Evolutionary conservation across 148 eudicot species (phyloP).

Genomic region (Spergularia bocconei): DNA sequence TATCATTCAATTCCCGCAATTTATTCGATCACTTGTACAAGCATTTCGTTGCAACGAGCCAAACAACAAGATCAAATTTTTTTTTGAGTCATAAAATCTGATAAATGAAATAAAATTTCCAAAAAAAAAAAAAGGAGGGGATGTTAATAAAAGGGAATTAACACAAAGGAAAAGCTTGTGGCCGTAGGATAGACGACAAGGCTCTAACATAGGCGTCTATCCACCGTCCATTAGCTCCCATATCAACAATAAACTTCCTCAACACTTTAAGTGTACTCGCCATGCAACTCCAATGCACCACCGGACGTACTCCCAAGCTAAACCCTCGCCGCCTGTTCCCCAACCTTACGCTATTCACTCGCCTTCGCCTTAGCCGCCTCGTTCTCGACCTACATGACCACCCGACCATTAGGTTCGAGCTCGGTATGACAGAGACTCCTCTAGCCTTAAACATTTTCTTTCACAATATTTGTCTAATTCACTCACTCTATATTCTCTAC

Average conservation of each 20-base stretch:
- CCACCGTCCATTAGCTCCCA: constrained; percentile 39
- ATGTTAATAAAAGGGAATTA: constrained; percentile 12
- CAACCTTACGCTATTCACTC: constrained; percentile 39
- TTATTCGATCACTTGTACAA: neutral
- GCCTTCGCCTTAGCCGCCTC: constrained; percentile 39
- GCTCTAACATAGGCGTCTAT: constrained; percentile 62
- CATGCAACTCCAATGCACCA: constrained; percentile 58
- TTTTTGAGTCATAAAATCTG: neutral
- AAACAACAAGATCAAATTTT: neutral
- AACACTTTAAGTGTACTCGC: constrained; percentile 41
- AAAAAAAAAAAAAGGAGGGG: neutral
- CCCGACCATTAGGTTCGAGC: constrained; percentile 42
- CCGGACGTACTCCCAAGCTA: constrained; percentile 43
- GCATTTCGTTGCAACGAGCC: neutral
- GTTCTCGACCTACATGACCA: constrained; percentile 36
- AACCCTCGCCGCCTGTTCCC: constrained; percentile 59
- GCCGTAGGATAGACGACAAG: constrained; percentile 62
- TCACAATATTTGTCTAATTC: no score
- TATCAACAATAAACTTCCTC: constrained; percentile 43
- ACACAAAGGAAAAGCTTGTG: constrained; percentile 71
- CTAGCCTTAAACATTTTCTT: constrained; percentile 30
- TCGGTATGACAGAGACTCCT: constrained; percentile 33
- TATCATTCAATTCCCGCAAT: no score
- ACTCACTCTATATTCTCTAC: neutral
- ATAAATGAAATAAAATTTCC: constrained; percentile 9